Evolutionary conservation across 192 early-diverging fungal species (phyloP).

Genomic region (Linnemannia zychae): DNA sequence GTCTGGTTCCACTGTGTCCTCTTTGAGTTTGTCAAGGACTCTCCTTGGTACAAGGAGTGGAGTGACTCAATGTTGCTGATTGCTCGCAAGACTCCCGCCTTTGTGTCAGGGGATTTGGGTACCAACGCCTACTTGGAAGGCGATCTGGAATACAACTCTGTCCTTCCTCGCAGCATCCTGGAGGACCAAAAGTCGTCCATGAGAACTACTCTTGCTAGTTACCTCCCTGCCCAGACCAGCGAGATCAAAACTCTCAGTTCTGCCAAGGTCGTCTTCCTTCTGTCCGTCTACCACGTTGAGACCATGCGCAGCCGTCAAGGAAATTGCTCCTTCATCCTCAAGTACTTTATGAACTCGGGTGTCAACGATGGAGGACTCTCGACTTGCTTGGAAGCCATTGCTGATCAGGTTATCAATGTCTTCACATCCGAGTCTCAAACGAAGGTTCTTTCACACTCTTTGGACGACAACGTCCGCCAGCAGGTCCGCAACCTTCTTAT

Average conservation of each 20-base stretch:
- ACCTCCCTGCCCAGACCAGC: conserved; percentile 67
- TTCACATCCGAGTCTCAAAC: conserved; percentile 66
- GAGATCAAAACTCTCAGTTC: conserved; percentile 76
- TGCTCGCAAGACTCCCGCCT: conserved; percentile 87
- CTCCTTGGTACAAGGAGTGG: conserved; percentile 85
- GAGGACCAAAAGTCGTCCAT: conserved; percentile 68
- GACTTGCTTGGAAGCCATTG: conserved; percentile 82
- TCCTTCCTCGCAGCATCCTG: conserved; percentile 67
- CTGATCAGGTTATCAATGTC: conserved; percentile 69
- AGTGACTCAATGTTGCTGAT: conserved; percentile 74
- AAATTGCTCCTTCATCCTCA: conserved; percentile 77
- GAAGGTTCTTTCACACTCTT: conserved; percentile 64
- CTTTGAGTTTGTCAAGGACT: conserved; percentile 80
- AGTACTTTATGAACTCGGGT: conserved; percentile 90
- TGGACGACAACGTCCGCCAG: conserved; percentile 62
- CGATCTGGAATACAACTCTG: conserved; percentile 89
- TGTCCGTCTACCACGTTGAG: conserved; percentile 90
- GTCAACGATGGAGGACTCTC: conserved; percentile 83
- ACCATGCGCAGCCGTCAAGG: conserved; percentile 78
- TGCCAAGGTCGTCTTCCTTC: conserved; percentile 83
- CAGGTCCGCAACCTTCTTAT: conserved; percentile 76
- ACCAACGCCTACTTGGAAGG: conserved; percentile 85
- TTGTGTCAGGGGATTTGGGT: conserved; percentile 74
- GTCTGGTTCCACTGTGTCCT: conserved; percentile 92
- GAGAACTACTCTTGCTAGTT: conserved; percentile 66